Base-by-base conservation (phyloP, 2,329 filamentous ascomycete genomes). In the Incumbomyces lentus region DNA sequence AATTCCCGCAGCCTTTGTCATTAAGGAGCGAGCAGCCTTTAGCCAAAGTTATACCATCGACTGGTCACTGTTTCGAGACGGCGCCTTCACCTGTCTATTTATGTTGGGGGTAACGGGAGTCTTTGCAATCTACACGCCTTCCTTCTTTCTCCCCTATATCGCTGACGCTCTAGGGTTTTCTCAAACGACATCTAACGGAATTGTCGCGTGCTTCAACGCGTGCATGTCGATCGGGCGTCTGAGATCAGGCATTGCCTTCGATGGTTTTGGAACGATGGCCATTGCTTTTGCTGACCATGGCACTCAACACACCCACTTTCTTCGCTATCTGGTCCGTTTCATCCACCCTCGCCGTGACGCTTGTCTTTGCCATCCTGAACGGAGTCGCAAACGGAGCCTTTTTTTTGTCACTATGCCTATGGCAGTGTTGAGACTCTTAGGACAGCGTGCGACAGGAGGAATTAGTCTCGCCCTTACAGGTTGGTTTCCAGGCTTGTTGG, bases 361-460 rank as follows among this genome's bases (percentile, higher is more conserved):
- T 74, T 12, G 60, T 71, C 0, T 82, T 82, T 55, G 74, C 74
- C 8, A 64, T 80, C 5, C 61, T 81, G 14, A 82, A 81, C 51
- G 79, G 79, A 0, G 62, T 72, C 31, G 69, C 73, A 5, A 81
- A 80, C 53, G 79, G 79, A 0, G 76, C 73, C 0, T 82, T 82
- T 64, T 82, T 82, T 55, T n/a, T n/a, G 72, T 74, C 1, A 74
- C 73, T 0, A 79, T 81, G 67, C 79, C 78, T 0, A 81, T 78
- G 0, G 77, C 78, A 2, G 73, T 81, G 0, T 72, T 77, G 72
- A 52, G 69, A 78, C 0, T 80, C 79, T 1, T 74, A 69, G 2
- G 69, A 68, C 0, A 64, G 10, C 30, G 36, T 13, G 38, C 30
- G 16, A 66, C 71, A 2, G 71, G 77, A 16, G 75, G 74, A 0